Base-by-base conservation (phyloP, 495 filamentous ascomycete genomes). In the Hypoxylon fragiforme region DNA sequence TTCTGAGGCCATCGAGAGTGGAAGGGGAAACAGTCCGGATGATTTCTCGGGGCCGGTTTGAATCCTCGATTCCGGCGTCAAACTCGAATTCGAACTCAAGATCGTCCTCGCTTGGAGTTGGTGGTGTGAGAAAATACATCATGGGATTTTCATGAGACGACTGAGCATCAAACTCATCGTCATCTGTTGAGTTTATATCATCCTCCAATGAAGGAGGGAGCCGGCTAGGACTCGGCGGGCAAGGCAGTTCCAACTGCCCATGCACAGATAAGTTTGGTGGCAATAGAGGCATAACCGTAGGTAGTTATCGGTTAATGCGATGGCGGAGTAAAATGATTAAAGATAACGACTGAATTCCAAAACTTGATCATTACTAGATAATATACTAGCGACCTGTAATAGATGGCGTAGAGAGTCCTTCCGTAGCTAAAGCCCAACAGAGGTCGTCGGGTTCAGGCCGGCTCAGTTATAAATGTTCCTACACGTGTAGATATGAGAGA, bases 11-110 rank as follows among this genome's bases (percentile, higher is more conserved):
- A 8, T 62, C 71, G 20, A 79, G 70, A 39, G 66, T 74, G 1
- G 76, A 77, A 0, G 76, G 76, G 39, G 74, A 77, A 38, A 79
- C 69, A 35, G 72, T 77, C 35, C 76, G 60, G 12, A 77, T 66
- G 39, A 75, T 68, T 11, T 63, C 60, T 9, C 63, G 36, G 7
- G 70, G 74, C 34, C 68, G 70, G 46, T 69, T 76, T 30, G 67
- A 56, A 54, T 79, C 73, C 53, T 77, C 76, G 53, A 79, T 79
- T 15, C 76, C 76, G 13, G 76, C 76, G 46, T 79, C 76, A 43
- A 77, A 77, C 30, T 77, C 73, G 44, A 77, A 76, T 42, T 77
- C 60, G 18, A 74, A 69, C 40, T 70, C 67, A 3, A 67, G 60
- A 8, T 67, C 68, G n/a, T 66, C 64, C 19, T 70, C 61, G 12